Base-by-base conservation (phyloP, 2,329 filamentous ascomycete species). In the Exophiala sp. region DNA sequence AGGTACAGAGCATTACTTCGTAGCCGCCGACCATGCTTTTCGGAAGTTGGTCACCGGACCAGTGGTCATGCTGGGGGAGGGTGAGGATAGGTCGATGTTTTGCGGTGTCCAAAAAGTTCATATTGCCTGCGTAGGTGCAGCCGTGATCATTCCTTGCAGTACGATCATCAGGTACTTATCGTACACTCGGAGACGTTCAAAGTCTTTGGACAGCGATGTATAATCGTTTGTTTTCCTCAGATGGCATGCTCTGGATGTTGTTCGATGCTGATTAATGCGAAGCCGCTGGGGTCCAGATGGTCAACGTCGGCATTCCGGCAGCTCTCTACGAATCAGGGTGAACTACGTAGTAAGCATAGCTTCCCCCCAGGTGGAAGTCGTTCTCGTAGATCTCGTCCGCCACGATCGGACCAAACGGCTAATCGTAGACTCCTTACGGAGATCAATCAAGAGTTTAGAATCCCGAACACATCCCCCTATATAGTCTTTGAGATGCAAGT, bases 11-110 rank as follows among this genome's bases (percentile, higher is more conserved):
- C 9, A 18, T 14, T 36, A 54, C 43, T 21, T 54, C 51, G 21
- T 54, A 54, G 6, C 51, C 51, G 1, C 41, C 51, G 2, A 54
- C 38, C n/a, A 54, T 24, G 8, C 14, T 38, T 18, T 39, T 45
- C 7, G 43, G 18, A 14, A 48, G 14, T 41, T 50, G 33, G 9
- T 55, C 52, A 6, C 52, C 52, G 2, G 52, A 45, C 46, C 45
- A 48, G 29, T 18, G 3, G 21, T 55, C 52, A 6, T 47, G 47
- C 36, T 55, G 52, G 10, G 46, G 38, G 18, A 55, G n/a, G 11
- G 52, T 47, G 9, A 55, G 33, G 21, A 32, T 40, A 16, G 52
- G 14, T 9, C 47, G 16, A 18, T 18, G 16, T 18, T 18, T 18
- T 18, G 16, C 16, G 16, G 16, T 18, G 16, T 18, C 16, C 16